Evolutionary conservation across 1,284 basidiomycete genomes (phyloP).

Genomic region (Sanghuangporus weigelae): DNA sequence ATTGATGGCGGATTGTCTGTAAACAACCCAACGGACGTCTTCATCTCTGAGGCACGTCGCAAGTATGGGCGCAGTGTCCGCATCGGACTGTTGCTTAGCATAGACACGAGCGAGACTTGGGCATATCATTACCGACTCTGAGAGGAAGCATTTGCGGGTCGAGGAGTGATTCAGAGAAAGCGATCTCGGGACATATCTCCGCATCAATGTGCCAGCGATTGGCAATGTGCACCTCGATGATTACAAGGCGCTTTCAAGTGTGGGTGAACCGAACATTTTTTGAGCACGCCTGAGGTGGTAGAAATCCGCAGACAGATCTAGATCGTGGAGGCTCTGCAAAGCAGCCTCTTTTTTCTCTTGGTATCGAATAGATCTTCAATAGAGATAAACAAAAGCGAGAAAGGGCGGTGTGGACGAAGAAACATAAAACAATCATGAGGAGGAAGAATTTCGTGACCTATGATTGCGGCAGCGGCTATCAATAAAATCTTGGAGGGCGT

Average conservation of each 20-base stretch:
- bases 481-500: too few relatives aligned
- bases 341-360: too few relatives aligned
- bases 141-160: background rate
- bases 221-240: background rate
- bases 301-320: background rate
- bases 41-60: background rate
- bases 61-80: background rate
- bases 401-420: too few relatives aligned
- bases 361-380: too few relatives aligned
- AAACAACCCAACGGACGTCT: background rate
- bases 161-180: background rate
- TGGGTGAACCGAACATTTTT: background rate
- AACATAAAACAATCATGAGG: too few relatives aligned
- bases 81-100: background rate
- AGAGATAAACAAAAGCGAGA: too few relatives aligned
- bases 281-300: background rate
- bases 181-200: background rate
- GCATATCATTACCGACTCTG: background rate
- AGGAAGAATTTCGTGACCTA: too few relatives aligned
- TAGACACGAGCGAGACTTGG: background rate
- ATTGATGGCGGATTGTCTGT: background rate
- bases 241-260: background rate
- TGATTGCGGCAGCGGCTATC: too few relatives aligned
- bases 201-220: background rate
- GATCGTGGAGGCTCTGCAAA: background rate